Evolutionary conservation across 2,329 filamentous ascomycete species (phyloP), one percentile per base, ranked within the genome.

Genomic region (Xylariaceae sp.): DNA sequence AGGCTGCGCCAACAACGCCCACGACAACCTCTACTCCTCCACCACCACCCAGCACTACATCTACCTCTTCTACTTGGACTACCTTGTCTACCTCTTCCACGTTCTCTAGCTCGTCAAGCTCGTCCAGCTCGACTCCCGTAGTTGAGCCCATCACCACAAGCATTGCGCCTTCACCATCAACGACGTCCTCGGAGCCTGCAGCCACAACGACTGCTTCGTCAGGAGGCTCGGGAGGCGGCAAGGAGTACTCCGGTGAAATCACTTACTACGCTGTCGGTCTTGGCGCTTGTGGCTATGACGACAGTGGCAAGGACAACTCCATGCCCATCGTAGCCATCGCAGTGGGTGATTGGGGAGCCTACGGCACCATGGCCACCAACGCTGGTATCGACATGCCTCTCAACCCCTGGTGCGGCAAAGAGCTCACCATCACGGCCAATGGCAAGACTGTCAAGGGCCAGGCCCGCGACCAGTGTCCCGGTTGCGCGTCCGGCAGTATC

Each of bases 381-480:
- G 72, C 68, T 15, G 65, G 65, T 22, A 6, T 65, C 44, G 46
- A 62, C 55, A 46, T 57, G 56, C 64, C 65, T 1, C 59, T 57
- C 59, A 88, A 90, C 75, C 77, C 81, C 42, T 78, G 82, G 66
- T 94, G 89, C 69, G 83, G 82, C 66, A 78, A 82, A 72, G 81
- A 71, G 43, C 78, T 91, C 62, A 83, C 77, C 57, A 81, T 90
- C 71, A 71, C 61, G 0, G 49, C 58, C 64, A 74, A 77, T 44
- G 86, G 86, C 66, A 78, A 79, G 66, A 76, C 75, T 2, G 66
- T 73, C 58, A 73, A 67, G 2, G 87, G 82, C 53, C 77, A 60
- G 3, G 80, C 91, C 53, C 78, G 77, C 45, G 89, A 94, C 74
- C 89, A 88, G 73, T 94, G 89, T 75, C 79, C 80, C 70, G 84